Evolutionary conservation across 2,329 filamentous ascomycete species (phyloP).

Genomic region (Penicillium sumatraense): DNA sequence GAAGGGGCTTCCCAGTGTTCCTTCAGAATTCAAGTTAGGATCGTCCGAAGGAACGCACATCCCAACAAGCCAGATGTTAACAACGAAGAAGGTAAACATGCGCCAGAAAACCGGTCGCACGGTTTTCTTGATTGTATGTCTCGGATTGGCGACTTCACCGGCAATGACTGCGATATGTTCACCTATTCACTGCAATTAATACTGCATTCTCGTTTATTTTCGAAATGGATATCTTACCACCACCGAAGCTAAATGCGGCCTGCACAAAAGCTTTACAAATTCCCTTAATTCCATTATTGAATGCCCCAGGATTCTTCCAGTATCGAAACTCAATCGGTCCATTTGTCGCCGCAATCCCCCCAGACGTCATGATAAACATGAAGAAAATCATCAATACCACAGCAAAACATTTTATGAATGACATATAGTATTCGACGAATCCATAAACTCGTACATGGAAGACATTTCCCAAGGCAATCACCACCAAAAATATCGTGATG

Average conservation of each 20-base stretch:
- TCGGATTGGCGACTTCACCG: conserved; percentile 35
- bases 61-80: conserved; percentile 42
- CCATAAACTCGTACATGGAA: conserved; percentile 36
- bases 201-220: not conserved
- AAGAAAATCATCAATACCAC: conserved; percentile 40
- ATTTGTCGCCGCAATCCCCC: conserved; percentile 36
- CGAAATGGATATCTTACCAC: conserved; percentile 18
- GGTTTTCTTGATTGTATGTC: conserved; percentile 35
- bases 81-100: conserved; percentile 40
- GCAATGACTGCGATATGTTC: conserved; percentile 40
- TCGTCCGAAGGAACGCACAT: conserved; percentile 41
- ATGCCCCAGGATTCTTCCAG: conserved; percentile 34
- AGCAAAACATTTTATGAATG: conserved; percentile 36
- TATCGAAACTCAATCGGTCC: conserved; percentile 39
- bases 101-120: conserved; percentile 39
- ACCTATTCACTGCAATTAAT: conserved; percentile 12
- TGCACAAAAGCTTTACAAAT: conserved; percentile 41
- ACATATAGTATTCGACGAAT: conserved; percentile 37
- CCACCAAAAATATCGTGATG: conserved; percentile 38
- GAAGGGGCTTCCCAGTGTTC: conserved; percentile 38
- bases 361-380: conserved; percentile 42
- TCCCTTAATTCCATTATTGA: conserved; percentile 40
- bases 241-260: conserved; percentile 39
- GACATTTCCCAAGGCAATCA: conserved; percentile 32
- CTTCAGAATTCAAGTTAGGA: conserved; percentile 29